Percentiles rank a stretch among this genome's conserved stretches.
These are phyloP conservation scores for Dothistroma pini DNA, from an alignment of 2,329 filamentous ascomycete genomes.

Conservation along the genomic window DNA sequence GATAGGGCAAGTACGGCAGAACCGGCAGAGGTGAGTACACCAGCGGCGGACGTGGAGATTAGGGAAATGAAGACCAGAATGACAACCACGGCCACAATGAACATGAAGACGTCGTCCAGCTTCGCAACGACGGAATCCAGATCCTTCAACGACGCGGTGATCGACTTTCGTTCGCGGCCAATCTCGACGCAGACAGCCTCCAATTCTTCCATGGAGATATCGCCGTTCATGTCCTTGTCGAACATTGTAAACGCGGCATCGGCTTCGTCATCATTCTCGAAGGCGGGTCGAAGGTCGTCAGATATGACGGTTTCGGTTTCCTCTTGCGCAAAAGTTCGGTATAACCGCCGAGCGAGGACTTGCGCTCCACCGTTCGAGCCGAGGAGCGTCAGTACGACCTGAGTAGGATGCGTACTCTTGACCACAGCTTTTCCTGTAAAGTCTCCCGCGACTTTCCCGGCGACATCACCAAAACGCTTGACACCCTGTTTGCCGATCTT, in stretches of 20 bases:
- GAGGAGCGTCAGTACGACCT: conserved; percentile 77
- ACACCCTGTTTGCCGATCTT: conserved; percentile 72
- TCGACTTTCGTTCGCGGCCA: conserved; percentile 89
- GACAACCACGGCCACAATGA: conserved; percentile 76
- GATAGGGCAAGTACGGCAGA: conserved; percentile 84
- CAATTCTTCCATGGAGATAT: conserved; percentile 92
- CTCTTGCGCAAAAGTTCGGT: conserved; percentile 75
- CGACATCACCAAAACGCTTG: conserved; percentile 78
- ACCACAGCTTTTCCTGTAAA: conserved; percentile 73
- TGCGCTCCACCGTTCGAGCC: conserved; percentile 70
- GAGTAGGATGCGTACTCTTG: conserved; percentile 72
- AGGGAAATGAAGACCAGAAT: conserved; percentile 85
- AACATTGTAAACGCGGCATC: conserved; percentile 88
- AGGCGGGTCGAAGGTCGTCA: conserved; percentile 75
- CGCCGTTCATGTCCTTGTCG: conserved; percentile 93
- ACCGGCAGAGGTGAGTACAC: conserved; percentile 83
- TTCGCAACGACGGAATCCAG: conserved; percentile 89
- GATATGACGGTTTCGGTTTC: conserved; percentile 71
- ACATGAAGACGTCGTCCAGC: conserved; percentile 82
- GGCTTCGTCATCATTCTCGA: conserved; percentile 78
- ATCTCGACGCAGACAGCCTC: conserved; percentile 93
- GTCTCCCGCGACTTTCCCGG: conserved; percentile 82
- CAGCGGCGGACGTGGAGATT: conserved; percentile 84
- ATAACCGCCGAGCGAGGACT: conserved; percentile 80
- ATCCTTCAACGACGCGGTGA: conserved; percentile 91